Base-by-base conservation (phyloP, 768 basidiomycete species). In the Pleurotus sapidus region DNA sequence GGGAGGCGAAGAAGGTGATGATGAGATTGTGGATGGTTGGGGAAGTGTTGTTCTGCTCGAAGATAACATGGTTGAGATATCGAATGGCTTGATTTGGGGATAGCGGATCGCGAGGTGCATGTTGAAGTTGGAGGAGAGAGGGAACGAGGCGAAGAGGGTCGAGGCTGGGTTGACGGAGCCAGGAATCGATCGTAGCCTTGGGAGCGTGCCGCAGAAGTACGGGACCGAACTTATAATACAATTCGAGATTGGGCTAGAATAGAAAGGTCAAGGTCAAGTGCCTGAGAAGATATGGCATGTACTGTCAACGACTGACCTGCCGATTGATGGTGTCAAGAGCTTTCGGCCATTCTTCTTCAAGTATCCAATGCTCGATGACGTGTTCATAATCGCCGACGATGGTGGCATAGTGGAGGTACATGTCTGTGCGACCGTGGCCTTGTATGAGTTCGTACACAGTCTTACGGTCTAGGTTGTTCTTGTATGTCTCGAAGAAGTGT, bases 401-500 rank as follows among this genome's bases (percentile, higher is more conserved):
- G 2, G 83, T 84, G 4, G 97, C 96, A 67, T 86, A 98, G 71
- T 91, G 89, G 8, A 99, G 79, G 59, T 95, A 91, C 75, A 98
- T 87, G 66, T 98, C 95, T 7, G 87, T 92, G 42, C 94, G 81
- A 2, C 97, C 97, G 68, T 99, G 96, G 4, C 89, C 87, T 70
- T 91, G 88, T 56, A 98, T 95, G 25, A 98, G 83, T 60, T 97
- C 95, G 67, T 95, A 98, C 3, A 92, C 82, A 3, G 95, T 95
- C 51, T 83, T 79, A 9, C 83, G 83, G 62, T 98, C 91, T 37
- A 99, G 78, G 70, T 95, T 89, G 61, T 77, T 80, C 95, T 97
- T 57, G 75, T 98, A 98, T 0, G 93, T 96, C 57, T 91, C 87
- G 47, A 98, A 85, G 71, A 99, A 98, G 46, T 95, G 90, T 43